A percentile compares a stretch with the other conserved stretches of the same genome.
phyloP scores from a whole-genome alignment of 495 filamentous ascomycete genomes.

The Penicillium maclennaniae region DNA sequence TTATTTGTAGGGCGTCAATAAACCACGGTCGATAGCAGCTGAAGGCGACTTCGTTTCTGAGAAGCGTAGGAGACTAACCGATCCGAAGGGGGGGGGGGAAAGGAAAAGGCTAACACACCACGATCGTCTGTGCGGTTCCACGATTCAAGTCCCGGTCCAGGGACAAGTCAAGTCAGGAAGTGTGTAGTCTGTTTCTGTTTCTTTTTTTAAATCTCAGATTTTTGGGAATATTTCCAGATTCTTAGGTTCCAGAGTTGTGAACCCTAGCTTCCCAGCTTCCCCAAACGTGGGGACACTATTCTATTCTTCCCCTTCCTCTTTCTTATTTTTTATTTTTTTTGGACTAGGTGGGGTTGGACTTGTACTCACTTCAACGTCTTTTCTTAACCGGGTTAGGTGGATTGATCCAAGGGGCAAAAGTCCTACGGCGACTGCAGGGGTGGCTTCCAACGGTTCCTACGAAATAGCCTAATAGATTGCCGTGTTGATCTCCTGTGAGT shows the following conservation, averaged over 20 bases:
- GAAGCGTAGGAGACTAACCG: background rate
- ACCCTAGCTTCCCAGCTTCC: no score
- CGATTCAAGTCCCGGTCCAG: background rate
- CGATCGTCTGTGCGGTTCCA: background rate
- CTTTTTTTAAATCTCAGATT: background rate
- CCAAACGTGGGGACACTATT: no score
- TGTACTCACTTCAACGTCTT: background rate
- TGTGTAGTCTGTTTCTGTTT: no score
- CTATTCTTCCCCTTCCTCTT: no score
- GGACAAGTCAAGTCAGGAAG: no score
- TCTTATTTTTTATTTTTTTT: no score
- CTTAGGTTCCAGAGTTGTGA: no score
- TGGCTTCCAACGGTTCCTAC: background rate
- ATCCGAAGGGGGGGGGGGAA: background rate
- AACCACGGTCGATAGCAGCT: conserved; percentile 1
- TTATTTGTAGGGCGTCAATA: background rate
- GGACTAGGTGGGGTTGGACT: background rate
- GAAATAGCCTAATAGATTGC: no score
- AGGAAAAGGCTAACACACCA: background rate
- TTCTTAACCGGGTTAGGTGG: no score
- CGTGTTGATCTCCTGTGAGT: background rate
- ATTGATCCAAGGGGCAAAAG: no score
- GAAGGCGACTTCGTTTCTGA: background rate
- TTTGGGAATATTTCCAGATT: no score
- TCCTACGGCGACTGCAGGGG: background rate